Evolutionary conservation across 441 rosid species (phyloP).

Genomic region (Populus hybrid): DNA sequence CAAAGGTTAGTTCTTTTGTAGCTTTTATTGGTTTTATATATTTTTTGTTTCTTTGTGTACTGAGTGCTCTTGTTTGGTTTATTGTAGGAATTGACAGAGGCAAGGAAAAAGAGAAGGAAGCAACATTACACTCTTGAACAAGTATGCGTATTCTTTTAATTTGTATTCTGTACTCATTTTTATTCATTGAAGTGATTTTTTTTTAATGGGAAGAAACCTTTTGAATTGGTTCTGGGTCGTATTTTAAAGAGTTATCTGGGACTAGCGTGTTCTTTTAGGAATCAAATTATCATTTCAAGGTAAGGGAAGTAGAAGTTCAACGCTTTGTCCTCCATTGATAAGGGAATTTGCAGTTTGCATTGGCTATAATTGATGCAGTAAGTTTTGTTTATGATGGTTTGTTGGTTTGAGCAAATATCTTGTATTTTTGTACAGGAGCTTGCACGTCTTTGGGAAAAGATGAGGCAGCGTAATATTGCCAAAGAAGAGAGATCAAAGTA

Average conservation of each 20-base stretch:
- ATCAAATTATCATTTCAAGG: no score
- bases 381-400: neutral
- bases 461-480: slow-evolving; percentile 78
- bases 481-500: slow-evolving; percentile 85
- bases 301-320: no score
- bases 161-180: neutral
- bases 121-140: slow-evolving; percentile 76
- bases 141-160: slow-evolving; percentile 11
- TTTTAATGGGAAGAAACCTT: neutral
- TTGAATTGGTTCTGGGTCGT: neutral
- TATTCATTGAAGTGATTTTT: no score
- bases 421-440: slow-evolving; percentile 59
- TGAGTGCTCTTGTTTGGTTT: neutral
- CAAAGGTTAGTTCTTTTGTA: slow-evolving; percentile 49
- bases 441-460: slow-evolving; percentile 84
- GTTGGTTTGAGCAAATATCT: neutral
- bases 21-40: neutral
- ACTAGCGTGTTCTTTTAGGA: no score
- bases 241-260: no score
- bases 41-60: neutral
- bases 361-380: no score
- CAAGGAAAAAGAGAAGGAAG: slow-evolving; percentile 85
- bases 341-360: no score
- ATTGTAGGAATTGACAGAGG: slow-evolving; percentile 72
- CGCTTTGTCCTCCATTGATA: no score